Conservation (phyloP, 208 protist species). For the Porcisia hertigi region DNA sequence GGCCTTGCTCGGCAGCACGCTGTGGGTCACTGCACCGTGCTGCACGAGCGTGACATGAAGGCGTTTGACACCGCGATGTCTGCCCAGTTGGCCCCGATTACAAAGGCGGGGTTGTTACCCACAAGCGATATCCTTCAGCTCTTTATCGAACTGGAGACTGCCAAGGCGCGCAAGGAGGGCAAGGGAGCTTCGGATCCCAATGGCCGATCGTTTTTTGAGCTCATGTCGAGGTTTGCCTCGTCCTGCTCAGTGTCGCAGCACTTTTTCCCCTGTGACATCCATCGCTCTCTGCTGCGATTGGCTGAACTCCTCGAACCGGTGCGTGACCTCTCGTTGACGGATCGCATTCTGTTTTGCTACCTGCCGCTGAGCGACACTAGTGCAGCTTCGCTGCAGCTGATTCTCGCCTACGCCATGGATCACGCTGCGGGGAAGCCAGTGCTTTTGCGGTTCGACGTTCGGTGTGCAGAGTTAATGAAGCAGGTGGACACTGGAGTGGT, state of each 20-base stretch:
- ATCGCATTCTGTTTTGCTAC: conserved; percentile 82
- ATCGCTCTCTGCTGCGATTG: conserved; percentile 65
- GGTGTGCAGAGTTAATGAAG: conserved; percentile 21
- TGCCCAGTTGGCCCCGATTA: conserved; percentile 24
- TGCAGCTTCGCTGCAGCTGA: conserved; percentile 42
- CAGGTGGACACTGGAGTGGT: not conserved
- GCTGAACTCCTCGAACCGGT: conserved; percentile 62
- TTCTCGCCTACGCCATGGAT: conserved; percentile 53
- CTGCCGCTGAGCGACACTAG: conserved; percentile 66
- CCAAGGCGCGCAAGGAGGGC: conserved; percentile 5
- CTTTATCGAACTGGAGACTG: conserved; percentile 48
- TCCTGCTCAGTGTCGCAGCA: conserved; percentile 35
- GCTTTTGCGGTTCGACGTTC: conserved; percentile 44
- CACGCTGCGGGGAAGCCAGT: conserved; percentile 48
- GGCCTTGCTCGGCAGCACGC: conserved; percentile 44
- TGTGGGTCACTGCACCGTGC: conserved; percentile 65
- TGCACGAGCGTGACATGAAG: conserved; percentile 49
- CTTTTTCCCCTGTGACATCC: conserved; percentile 79
- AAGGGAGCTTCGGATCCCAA: not conserved
- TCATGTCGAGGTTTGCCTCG: conserved; percentile 44
- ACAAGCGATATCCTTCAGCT: conserved; percentile 77
- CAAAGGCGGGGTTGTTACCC: conserved; percentile 66
- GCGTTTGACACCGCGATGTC: conserved; percentile 18
- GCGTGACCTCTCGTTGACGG: conserved; percentile 39
- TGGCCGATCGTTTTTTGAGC: conserved; percentile 32